Evolutionary conservation across 2,329 filamentous ascomycete species (phyloP).

Genomic region (Fusarium solani-melongenae): DNA sequence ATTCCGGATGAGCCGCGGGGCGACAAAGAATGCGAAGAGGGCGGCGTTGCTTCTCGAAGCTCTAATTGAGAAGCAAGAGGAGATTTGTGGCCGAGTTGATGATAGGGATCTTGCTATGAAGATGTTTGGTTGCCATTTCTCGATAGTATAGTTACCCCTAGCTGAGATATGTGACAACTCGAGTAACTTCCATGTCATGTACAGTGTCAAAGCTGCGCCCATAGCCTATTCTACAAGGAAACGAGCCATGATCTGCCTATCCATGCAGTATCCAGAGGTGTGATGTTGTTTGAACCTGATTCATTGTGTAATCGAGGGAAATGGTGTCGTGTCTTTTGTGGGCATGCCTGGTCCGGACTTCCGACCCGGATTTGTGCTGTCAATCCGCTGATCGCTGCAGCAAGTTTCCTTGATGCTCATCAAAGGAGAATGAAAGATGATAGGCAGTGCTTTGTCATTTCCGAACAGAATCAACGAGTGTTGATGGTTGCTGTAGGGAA

Average conservation of each 20-base stretch:
- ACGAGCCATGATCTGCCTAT: neutral
- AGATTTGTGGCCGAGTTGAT: constrained; percentile 6
- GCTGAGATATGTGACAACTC: neutral
- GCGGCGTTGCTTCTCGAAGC: constrained; percentile 4
- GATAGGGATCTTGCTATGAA: constrained; percentile 13
- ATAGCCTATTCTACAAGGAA: neutral
- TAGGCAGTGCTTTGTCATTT: neutral
- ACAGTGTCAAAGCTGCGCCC: neutral
- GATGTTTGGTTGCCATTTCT: constrained; percentile 24
- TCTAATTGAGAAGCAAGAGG: constrained; percentile 10
- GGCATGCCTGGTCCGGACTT: neutral
- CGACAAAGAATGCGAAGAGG: constrained; percentile 7
- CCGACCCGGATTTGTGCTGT: neutral
- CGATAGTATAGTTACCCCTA: neutral
- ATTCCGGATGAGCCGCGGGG: constrained; percentile 4
- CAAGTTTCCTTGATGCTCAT: neutral
- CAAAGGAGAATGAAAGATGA: neutral
- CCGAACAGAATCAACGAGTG: neutral
- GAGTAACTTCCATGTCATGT: neutral
- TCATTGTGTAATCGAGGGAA: neutral
- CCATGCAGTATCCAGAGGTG: neutral
- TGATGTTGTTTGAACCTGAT: neutral
- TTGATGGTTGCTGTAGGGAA: neutral
- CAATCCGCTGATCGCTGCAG: neutral
- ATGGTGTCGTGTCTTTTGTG: neutral